Percentiles rank a stretch among this genome's conserved stretches.
Evolutionary conservation across 208 protist species (phyloP).

Genomic region (Kentomonas sorsogonicus): DNA sequence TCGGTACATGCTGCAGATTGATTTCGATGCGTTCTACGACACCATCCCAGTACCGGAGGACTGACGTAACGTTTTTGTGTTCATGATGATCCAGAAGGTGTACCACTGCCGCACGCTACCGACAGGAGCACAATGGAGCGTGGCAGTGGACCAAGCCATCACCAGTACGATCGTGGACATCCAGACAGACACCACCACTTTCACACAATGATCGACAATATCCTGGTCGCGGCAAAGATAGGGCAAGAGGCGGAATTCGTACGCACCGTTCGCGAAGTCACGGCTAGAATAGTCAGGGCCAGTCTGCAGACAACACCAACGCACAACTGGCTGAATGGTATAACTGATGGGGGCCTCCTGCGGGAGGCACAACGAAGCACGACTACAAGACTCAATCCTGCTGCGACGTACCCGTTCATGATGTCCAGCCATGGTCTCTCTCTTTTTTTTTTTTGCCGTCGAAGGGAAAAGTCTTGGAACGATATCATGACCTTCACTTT

Average conservation of each 20-base stretch:
- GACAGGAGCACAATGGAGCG: conserved; percentile 24
- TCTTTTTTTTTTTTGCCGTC: too few relatives aligned
- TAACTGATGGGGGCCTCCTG: conserved; percentile 13
- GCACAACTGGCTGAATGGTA: conserved; percentile 11
- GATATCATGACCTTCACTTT: too few relatives aligned
- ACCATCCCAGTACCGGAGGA: conserved; percentile 19
- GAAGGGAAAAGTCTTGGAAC: too few relatives aligned
- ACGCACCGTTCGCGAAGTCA: conserved; percentile 7
- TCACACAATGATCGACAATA: conserved; percentile 26
- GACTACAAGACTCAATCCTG: too few relatives aligned
- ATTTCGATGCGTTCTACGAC: conserved; percentile 40
- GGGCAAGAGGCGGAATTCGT: conserved; percentile 21
- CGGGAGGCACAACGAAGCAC: too few relatives aligned
- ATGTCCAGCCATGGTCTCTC: too few relatives aligned
- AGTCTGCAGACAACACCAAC: conserved; percentile 22
- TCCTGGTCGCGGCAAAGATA: conserved; percentile 20
- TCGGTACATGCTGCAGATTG: conserved; percentile 23
- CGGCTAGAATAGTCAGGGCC: conserved; percentile 10
- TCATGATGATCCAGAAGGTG: not conserved
- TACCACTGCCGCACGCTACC: conserved; percentile 18
- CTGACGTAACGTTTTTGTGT: conserved; percentile 22
- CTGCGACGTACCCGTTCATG: too few relatives aligned
- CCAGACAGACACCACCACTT: conserved; percentile 10
- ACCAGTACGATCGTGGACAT: conserved; percentile 20
- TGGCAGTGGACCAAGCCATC: conserved; percentile 18